Base-by-base conservation (phyloP, 768 basidiomycete species). In the Polyporus arcularius region DNA sequence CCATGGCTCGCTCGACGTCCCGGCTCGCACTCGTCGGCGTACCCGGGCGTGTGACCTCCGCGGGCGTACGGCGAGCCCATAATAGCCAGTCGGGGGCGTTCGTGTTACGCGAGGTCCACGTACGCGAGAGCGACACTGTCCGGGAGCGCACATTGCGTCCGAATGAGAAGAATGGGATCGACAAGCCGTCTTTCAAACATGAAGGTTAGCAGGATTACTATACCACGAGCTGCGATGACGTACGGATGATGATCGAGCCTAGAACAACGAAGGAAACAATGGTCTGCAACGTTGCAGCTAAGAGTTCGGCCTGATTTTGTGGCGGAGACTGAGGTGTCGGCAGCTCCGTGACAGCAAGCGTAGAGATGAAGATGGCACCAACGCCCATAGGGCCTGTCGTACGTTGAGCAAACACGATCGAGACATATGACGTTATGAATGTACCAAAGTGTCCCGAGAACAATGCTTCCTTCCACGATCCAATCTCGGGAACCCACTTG, bases 401-500 rank as follows among this genome's bases (percentile, higher is more conserved):
- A 55, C 42, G 11, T 9, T 28, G 26, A 43, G 26, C 10, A 15
- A 10, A 16, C 18, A 21, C 35, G n/a, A 4, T 18, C 28, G 4
- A 30, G 39, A 35, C 26, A 12, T 16, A n/a, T 38, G 28, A 18
- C 9, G 10, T 42, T 21, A 32, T 40, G 40, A 8, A 70, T 74
- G 14, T 67, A 85, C 89, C 95, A 71, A 96, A 98, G 78, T 97
- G 95, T 3, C 96, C 96, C 4, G 83, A 85, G 71, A 98, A 97
- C 4, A 94, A 64, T 0, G 96, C 96, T 74, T 98, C 94, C 47
- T 83, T 80, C 87, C 94, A 91, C 21, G 83, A 86, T 41, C 74
- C 72, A 65, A 98, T 91, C 72, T 98, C 96, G 0, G 96, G 96
- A 14, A 97, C 84, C 82, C 86, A 92, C 61, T 76, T 83, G 68